Conservation (phyloP, 257 asterid genomes). For the Fraxinus quadrangulata region DNA sequence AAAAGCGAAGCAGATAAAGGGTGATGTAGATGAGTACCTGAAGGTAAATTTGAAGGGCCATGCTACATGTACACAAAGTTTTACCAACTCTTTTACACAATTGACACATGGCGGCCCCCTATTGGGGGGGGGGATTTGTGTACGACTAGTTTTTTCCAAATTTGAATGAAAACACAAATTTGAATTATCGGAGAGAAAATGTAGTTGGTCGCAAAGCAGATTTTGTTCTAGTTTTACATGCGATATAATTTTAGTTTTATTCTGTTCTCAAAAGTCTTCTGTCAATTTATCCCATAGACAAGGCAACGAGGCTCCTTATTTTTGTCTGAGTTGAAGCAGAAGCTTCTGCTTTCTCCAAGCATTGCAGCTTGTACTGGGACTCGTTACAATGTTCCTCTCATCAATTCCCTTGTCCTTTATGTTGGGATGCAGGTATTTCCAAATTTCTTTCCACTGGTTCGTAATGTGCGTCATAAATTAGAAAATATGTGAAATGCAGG, state of each 20-base stretch:
- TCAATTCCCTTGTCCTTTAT: conserved; percentile 90
- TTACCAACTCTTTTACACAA: too few species aligned
- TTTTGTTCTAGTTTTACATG: neutral
- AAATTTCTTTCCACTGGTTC: neutral
- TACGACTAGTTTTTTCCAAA: too few species aligned
- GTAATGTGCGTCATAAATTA: neutral
- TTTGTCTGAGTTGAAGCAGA: conserved; percentile 81
- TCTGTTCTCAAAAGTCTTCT: conserved; percentile 13
- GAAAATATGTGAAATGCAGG: neutral
- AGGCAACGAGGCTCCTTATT: conserved; percentile 84
- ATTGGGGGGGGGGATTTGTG: too few species aligned
- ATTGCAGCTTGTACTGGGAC: conserved; percentile 85
- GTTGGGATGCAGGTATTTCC: conserved; percentile 80
- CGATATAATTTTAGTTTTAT: conserved; percentile 15
- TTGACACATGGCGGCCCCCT: too few species aligned
- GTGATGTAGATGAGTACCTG: conserved; percentile 83
- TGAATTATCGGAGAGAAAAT: neutral
- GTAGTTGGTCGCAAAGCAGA: neutral
- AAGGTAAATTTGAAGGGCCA: conserved; percentile 51
- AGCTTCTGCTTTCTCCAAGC: conserved; percentile 70
- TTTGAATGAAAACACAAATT: neutral
- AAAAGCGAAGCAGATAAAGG: conserved; percentile 77
- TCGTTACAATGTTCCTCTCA: conserved; percentile 85
- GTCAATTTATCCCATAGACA: conserved; percentile 46
- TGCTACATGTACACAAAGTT: too few species aligned